phyloP scores from a whole-genome alignment of 768 basidiomycete genomes.

The Filobasidium floriforme region DNA sequence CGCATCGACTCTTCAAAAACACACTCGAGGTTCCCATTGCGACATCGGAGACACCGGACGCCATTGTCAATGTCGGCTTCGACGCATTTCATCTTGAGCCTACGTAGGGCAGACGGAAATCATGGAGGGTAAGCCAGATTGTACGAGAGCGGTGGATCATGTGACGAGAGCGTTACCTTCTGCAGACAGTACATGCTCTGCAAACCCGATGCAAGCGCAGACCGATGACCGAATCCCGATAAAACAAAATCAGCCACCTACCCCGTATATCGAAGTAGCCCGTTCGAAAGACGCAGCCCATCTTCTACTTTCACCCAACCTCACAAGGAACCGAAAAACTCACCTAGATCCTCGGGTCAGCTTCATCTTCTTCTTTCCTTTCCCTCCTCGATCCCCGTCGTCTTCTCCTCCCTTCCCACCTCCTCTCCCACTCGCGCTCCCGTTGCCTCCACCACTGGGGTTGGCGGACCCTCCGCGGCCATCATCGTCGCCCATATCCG shows the following conservation, averaged over 20 bases:
- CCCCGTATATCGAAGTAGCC: neutral
- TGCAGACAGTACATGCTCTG: slow-evolving; percentile 23
- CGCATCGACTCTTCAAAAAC: slow-evolving; percentile 95
- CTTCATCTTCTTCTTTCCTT: slow-evolving; percentile 36
- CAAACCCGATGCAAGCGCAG: neutral
- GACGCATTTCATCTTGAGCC: slow-evolving; percentile 45
- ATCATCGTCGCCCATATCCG: slow-evolving; percentile 32
- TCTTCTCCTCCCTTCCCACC: neutral
- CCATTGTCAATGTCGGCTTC: slow-evolving; percentile 32
- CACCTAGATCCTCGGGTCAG: slow-evolving; percentile 42
- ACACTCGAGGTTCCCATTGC: slow-evolving; percentile 59
- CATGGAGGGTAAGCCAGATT: neutral
- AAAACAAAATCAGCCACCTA: neutral
- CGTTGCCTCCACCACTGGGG: slow-evolving; percentile 9
- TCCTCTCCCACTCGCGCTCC: slow-evolving; percentile 23
- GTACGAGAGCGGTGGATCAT: too few relatives aligned
- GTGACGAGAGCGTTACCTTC: too few relatives aligned
- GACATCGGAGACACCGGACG: slow-evolving; percentile 43
- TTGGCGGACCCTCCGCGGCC: slow-evolving; percentile 12
- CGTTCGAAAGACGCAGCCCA: slow-evolving; percentile 15
- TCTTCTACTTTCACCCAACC: too few relatives aligned
- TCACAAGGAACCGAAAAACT: slow-evolving; percentile 11
- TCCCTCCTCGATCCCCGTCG: slow-evolving; percentile 12
- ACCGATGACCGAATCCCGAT: neutral
- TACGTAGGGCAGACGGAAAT: slow-evolving; percentile 14